These are phyloP conservation scores for Lindgomyces ingoldianus DNA, from an alignment of 495 filamentous ascomycete genomes.

Conservation along the genomic window DNA sequence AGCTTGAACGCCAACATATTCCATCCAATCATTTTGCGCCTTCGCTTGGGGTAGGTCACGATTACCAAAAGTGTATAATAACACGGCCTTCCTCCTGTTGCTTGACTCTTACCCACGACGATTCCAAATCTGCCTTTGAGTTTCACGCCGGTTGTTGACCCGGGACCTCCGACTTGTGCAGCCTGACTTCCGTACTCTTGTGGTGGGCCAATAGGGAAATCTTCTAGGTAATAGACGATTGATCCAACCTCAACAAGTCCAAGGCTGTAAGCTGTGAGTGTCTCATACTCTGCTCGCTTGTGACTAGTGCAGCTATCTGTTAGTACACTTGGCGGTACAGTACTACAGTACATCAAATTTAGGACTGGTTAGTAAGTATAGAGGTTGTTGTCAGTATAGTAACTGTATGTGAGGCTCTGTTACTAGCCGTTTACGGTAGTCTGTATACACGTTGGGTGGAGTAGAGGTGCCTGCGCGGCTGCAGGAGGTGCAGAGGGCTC, in stretches of 20 bases:
- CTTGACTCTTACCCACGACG: not conserved
- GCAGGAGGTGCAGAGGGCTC: too few species aligned
- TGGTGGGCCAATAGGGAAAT: not conserved
- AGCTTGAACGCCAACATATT: constrained; percentile 12
- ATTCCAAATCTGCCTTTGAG: constrained; percentile 23
- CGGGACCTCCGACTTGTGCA: not conserved
- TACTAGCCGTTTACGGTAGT: too few species aligned
- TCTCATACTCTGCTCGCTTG: constrained; percentile 15
- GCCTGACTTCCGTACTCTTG: not conserved
- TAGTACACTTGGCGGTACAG: too few species aligned
- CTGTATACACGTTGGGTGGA: too few species aligned
- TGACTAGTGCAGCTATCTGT: too few species aligned
- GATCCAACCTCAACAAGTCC: not conserved
- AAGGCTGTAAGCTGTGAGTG: not conserved
- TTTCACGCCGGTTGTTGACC: not conserved
- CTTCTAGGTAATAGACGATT: constrained; percentile 22
- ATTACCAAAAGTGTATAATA: constrained; percentile 1
- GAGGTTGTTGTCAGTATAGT: too few species aligned
- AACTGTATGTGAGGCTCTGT: too few species aligned
- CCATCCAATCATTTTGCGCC: constrained; percentile 4
- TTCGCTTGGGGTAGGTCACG: constrained; percentile 6
- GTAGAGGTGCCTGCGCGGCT: too few species aligned
- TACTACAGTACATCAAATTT: too few species aligned
- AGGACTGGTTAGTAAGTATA: too few species aligned
- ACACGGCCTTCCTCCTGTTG: too few species aligned